Percentiles rank a stretch among this genome's conserved stretches.
phyloP scores from a whole-genome alignment of 805 yeast species.

The Yamadazyma phyllophila region DNA sequence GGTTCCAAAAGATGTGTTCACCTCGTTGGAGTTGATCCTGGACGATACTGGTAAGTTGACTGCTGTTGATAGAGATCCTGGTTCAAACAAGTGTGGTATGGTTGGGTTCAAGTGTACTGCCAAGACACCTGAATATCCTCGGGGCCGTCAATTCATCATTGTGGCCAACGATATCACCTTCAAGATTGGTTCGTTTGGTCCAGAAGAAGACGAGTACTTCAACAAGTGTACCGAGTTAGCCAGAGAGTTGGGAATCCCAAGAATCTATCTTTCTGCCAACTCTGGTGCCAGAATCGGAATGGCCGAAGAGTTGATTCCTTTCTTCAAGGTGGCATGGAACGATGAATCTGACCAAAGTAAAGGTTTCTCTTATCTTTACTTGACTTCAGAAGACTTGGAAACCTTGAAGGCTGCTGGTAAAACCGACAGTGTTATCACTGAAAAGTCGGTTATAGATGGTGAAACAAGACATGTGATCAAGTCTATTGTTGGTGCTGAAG shows the following conservation, averaged over 20 bases:
- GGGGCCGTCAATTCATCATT: constrained; percentile 89
- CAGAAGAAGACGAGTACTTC: constrained; percentile 90
- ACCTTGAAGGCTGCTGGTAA: constrained; percentile 59
- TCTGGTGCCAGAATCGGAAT: constrained; percentile 99
- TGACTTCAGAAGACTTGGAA: constrained; percentile 63
- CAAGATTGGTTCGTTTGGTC: constrained; percentile 99
- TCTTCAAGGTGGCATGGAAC: constrained; percentile 91
- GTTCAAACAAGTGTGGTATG: constrained; percentile 95
- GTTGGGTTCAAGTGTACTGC: constrained; percentile 90
- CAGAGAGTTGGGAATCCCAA: constrained; percentile 86
- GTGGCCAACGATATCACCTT: constrained; percentile 97
- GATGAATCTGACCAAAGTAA: constrained; percentile 69
- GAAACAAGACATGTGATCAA: constrained; percentile 78
- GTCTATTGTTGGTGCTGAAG: constrained; percentile 88
- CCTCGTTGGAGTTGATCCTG: constrained; percentile 80
- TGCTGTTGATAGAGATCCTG: constrained; percentile 92
- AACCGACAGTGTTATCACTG: constrained; percentile 64
- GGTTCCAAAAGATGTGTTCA: constrained; percentile 75
- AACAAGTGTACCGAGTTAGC: constrained; percentile 91
- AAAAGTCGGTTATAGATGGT: constrained; percentile 79
- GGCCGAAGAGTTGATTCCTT: constrained; percentile 92
- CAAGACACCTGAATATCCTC: constrained; percentile 95
- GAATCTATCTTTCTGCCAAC: constrained; percentile 94
- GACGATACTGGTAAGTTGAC: constrained; percentile 75
- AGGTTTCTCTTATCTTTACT: constrained; percentile 88